Evolutionary conservation across 2,329 filamentous ascomycete species (phyloP).

Genomic region (Aspergillus uvarum): DNA sequence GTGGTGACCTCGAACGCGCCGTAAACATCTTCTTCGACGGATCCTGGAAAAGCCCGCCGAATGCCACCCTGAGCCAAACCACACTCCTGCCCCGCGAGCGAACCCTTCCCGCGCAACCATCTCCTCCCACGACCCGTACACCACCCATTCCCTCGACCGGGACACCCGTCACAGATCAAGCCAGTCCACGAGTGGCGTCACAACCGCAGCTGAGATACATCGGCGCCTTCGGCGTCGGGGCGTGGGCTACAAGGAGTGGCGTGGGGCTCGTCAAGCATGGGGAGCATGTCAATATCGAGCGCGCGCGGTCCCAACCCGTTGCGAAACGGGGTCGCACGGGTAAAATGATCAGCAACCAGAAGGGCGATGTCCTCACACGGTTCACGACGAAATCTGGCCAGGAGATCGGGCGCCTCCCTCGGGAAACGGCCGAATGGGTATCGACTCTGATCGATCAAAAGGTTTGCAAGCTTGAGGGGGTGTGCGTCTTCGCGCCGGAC

Average conservation of each 20-base stretch:
- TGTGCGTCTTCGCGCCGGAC: slow-evolving; percentile 86
- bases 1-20: slow-evolving; percentile 57
- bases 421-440: slow-evolving; percentile 87
- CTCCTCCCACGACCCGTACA: neutral
- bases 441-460: slow-evolving; percentile 88
- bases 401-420: slow-evolving; percentile 83
- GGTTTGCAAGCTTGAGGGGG: slow-evolving; percentile 81
- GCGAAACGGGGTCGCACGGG: slow-evolving; percentile 47
- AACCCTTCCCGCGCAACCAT: slow-evolving; percentile 8
- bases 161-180: slow-evolving; percentile 8
- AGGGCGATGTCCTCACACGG: slow-evolving; percentile 82
- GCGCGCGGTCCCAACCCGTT: slow-evolving; percentile 70
- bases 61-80: slow-evolving; percentile 11
- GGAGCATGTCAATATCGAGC: slow-evolving; percentile 81
- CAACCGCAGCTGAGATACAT: slow-evolving; percentile 69
- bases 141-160: neutral
- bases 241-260: slow-evolving; percentile 88
- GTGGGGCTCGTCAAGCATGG: slow-evolving; percentile 72
- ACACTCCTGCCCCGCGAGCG: slow-evolving; percentile 13
- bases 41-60: slow-evolving; percentile 52
- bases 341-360: slow-evolving; percentile 54
- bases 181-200: slow-evolving; percentile 17
- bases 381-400: slow-evolving; percentile 78
- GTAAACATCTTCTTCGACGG: slow-evolving; percentile 66
- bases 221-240: slow-evolving; percentile 86